Conservation (phyloP, 495 filamentous ascomycete genomes). For the Hyphodiscus hymeniophilus region DNA sequence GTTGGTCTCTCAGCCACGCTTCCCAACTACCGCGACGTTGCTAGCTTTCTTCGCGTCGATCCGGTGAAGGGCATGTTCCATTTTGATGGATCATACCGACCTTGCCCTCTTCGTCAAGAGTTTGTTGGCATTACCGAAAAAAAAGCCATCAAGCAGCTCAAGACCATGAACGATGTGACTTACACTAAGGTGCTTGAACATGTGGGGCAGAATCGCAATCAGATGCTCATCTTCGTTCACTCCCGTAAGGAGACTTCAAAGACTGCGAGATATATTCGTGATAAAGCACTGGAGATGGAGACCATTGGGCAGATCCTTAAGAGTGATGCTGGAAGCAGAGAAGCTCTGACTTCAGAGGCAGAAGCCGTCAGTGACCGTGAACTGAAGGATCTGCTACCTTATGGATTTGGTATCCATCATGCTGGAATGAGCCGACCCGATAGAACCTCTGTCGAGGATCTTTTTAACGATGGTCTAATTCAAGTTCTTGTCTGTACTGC, state of each 20-base stretch:
- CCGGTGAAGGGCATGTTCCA: slow-evolving; percentile 81
- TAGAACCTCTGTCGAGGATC: slow-evolving; percentile 87
- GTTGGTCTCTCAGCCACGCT: slow-evolving; percentile 91
- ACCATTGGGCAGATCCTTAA: slow-evolving; percentile 94
- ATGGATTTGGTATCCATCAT: slow-evolving; percentile 97
- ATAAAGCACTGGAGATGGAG: slow-evolving; percentile 92
- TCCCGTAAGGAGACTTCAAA: slow-evolving; percentile 97
- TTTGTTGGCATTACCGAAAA: slow-evolving; percentile 97
- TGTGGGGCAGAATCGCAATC: slow-evolving; percentile 79
- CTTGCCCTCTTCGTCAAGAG: slow-evolving; percentile 90
- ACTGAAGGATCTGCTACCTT: slow-evolving; percentile 90
- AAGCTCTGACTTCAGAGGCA: slow-evolving; percentile 78
- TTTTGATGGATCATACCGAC: slow-evolving; percentile 90
- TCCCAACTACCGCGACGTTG: slow-evolving; percentile 95
- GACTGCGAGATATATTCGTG: slow-evolving; percentile 89
- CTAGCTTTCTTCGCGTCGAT: slow-evolving; percentile 90
- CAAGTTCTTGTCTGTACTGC: slow-evolving; percentile 97
- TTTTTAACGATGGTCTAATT: slow-evolving; percentile 83
- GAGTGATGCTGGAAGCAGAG: slow-evolving; percentile 84
- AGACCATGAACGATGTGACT: slow-evolving; percentile 98
- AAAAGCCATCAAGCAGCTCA: slow-evolving; percentile 97
- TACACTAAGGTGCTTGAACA: slow-evolving; percentile 98
- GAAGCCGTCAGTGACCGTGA: slow-evolving; percentile 77
- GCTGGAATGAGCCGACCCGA: slow-evolving; percentile 92
- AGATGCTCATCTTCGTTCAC: slow-evolving; percentile 99